Conservation (phyloP, 768 basidiomycete species). For the Rhodotorula diobovata region DNA sequence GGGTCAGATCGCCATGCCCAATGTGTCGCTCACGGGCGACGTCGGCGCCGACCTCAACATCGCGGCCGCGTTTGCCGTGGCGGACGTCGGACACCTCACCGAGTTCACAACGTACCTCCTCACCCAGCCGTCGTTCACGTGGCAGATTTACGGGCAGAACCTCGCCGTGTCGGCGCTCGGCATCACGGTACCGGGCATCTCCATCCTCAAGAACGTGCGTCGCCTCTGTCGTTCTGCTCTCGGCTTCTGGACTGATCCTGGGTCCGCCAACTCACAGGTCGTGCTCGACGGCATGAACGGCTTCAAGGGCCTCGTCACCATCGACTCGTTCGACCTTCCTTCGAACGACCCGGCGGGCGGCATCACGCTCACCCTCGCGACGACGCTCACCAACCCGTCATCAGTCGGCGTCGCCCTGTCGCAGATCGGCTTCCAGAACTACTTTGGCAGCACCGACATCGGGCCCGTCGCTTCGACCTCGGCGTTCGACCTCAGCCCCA, state of each 20-base stretch:
- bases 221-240: no score
- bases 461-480: slow-evolving; percentile 58
- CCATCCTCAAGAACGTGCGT: slow-evolving; percentile 53
- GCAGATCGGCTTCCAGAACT: slow-evolving; percentile 62
- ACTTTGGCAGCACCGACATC: slow-evolving; percentile 53
- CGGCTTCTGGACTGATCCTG: background rate
- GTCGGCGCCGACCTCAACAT: slow-evolving; percentile 60
- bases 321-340: slow-evolving; percentile 66
- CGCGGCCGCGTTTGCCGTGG: slow-evolving; percentile 58
- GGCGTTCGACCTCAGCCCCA: slow-evolving; percentile 57
- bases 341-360: slow-evolving; percentile 67
- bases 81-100: slow-evolving; percentile 57
- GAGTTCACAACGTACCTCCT: slow-evolving; percentile 54
- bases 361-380: slow-evolving; percentile 62
- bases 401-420: slow-evolving; percentile 67
- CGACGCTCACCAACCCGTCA: slow-evolving; percentile 64
- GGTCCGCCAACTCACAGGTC: slow-evolving; percentile 42
- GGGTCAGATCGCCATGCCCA: slow-evolving; percentile 60
- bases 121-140: slow-evolving; percentile 63
- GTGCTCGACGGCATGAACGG: slow-evolving; percentile 68
- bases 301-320: slow-evolving; percentile 59
- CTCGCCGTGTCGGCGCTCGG: slow-evolving; percentile 62
- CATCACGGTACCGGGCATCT: slow-evolving; percentile 50
- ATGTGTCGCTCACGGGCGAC: slow-evolving; percentile 51
- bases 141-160: slow-evolving; percentile 64